Conservation (phyloP, 1,139 yeast genomes). For the Saccharomyces hybrid region DNA sequence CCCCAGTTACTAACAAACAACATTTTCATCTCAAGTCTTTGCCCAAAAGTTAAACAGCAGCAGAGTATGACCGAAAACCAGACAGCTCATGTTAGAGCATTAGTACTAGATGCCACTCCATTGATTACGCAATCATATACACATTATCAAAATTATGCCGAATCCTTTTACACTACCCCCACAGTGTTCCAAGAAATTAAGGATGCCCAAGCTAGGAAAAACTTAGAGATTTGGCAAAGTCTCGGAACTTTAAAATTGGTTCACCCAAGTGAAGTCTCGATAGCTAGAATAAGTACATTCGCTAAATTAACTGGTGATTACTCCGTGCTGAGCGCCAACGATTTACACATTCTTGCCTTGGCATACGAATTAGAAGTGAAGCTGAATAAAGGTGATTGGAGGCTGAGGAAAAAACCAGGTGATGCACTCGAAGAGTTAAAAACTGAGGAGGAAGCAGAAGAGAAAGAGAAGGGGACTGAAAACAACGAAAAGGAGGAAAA, state of each 20-base stretch:
- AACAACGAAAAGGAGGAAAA: slow-evolving; percentile 6
- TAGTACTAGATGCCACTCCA: slow-evolving; percentile 92
- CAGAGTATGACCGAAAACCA: background rate
- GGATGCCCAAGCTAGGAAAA: slow-evolving; percentile 77
- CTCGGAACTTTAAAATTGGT: slow-evolving; percentile 44
- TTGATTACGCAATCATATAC: slow-evolving; percentile 80
- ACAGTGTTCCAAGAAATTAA: slow-evolving; percentile 80
- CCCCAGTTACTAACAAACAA: background rate
- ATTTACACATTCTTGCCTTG: slow-evolving; percentile 84
- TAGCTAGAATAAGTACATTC: slow-evolving; percentile 63
- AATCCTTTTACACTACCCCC: slow-evolving; percentile 75
- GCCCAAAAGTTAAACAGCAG: slow-evolving; percentile 1
- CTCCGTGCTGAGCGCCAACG: slow-evolving; percentile 79
- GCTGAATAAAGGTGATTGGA: slow-evolving; percentile 56
- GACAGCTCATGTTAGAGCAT: slow-evolving; percentile 38
- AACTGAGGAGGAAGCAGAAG: slow-evolving; percentile 9
- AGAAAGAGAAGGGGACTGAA: slow-evolving; percentile 11
- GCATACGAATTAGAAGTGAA: slow-evolving; percentile 82
- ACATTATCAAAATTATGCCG: slow-evolving; percentile 61
- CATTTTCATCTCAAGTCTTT: background rate
- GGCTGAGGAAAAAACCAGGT: slow-evolving; percentile 68
- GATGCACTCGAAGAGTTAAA: slow-evolving; percentile 33
- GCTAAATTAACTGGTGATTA: slow-evolving; percentile 88
- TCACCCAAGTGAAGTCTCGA: slow-evolving; percentile 64
- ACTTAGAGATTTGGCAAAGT: slow-evolving; percentile 71